phyloP scores from a whole-genome alignment of 805 yeast species.

The Ogataea trehalophila region DNA sequence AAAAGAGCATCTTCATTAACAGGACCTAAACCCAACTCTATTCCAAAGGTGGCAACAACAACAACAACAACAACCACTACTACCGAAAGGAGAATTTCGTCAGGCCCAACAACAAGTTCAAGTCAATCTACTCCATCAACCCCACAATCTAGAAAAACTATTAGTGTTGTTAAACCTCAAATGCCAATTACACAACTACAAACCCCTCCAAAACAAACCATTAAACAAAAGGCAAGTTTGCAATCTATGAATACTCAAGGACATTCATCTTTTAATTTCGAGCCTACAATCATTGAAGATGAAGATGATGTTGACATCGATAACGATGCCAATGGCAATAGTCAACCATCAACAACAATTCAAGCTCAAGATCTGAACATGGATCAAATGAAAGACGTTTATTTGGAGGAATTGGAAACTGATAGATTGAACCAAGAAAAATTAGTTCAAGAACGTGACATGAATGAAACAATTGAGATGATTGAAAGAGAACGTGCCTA shows the following conservation, averaged over 20 bases:
- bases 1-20: constrained; percentile 18
- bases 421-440: constrained; percentile 29
- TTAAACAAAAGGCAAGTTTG: constrained; percentile 16
- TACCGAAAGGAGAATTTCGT: not conserved
- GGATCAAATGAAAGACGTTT: constrained; percentile 21
- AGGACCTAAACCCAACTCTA: constrained; percentile 11
- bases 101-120: not conserved
- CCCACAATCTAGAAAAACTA: not conserved
- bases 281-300: constrained; percentile 23
- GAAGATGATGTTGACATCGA: constrained; percentile 9
- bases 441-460: constrained; percentile 35
- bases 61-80: no score
- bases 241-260: constrained; percentile 22
- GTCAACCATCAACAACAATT: not conserved
- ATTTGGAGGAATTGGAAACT: constrained; percentile 24
- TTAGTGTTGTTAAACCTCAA: not conserved
- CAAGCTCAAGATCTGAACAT: constrained; percentile 15
- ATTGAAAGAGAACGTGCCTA: constrained; percentile 28
- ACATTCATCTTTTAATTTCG: constrained; percentile 9
- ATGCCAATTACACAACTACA: not conserved
- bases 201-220: constrained; percentile 4
- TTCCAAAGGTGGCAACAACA: no score
- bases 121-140: not conserved
- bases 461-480: constrained; percentile 35
- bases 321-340: not conserved